phyloP scores from a whole-genome alignment of 2,329 filamentous ascomycete species.

The Dactylellina drechsleri region DNA sequence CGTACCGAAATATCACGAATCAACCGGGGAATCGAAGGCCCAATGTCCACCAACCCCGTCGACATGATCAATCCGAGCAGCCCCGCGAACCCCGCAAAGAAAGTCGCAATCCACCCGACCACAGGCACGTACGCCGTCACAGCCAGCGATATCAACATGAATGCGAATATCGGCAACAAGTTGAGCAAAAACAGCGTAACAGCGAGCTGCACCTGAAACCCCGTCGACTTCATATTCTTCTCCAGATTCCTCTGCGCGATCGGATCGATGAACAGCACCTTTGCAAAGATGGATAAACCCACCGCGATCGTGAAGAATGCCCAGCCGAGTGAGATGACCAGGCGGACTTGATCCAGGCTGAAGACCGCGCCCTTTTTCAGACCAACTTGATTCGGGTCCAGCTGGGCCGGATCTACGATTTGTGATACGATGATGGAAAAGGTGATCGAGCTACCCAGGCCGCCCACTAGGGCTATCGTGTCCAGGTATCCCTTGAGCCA shows the following conservation, averaged over 20 bases:
- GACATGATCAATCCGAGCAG: slow-evolving; percentile 43
- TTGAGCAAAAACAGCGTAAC: slow-evolving; percentile 46
- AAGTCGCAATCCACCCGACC: slow-evolving; percentile 47
- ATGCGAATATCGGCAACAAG: slow-evolving; percentile 41
- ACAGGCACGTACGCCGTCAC: slow-evolving; percentile 47
- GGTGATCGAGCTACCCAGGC: slow-evolving; percentile 47
- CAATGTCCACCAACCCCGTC: slow-evolving; percentile 35
- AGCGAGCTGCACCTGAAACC: slow-evolving; percentile 37
- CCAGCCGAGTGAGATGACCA: slow-evolving; percentile 51
- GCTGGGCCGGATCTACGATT: slow-evolving; percentile 39
- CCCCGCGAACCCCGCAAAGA: slow-evolving; percentile 33
- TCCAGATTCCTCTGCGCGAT: slow-evolving; percentile 45
- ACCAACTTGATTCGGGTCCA: slow-evolving; percentile 4
- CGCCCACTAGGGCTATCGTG: slow-evolving; percentile 46
- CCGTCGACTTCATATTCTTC: slow-evolving; percentile 36
- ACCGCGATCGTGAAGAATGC: slow-evolving; percentile 49
- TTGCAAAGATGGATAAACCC: slow-evolving; percentile 45
- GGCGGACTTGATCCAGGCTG: slow-evolving; percentile 44
- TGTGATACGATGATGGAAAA: slow-evolving; percentile 50
- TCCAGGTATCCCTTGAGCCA: slow-evolving; percentile 52
- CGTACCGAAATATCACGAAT: slow-evolving; percentile 27
- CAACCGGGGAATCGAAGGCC: slow-evolving; percentile 45
- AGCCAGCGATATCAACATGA: slow-evolving; percentile 44
- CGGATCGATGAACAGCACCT: slow-evolving; percentile 49
- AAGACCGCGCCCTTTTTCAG: slow-evolving; percentile 37